These are phyloP conservation scores for Schizophyllum commune DNA, from an alignment of 1,284 basidiomycete genomes.

Conservation along the genomic window DNA sequence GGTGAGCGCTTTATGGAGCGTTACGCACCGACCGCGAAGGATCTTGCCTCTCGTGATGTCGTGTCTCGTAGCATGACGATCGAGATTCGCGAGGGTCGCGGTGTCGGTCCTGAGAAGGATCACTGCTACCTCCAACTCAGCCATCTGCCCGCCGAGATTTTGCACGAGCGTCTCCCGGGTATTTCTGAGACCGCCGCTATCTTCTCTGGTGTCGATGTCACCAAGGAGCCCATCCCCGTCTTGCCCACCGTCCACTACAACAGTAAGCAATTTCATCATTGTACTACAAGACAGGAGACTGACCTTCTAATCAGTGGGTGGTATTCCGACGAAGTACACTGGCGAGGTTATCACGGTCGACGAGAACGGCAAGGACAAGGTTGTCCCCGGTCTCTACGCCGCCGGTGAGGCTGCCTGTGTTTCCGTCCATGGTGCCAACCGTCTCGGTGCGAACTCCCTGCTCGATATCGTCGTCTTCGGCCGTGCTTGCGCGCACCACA, in stretches of 20 bases:
- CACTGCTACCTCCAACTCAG: constrained; percentile 97
- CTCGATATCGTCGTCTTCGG: constrained; percentile 99
- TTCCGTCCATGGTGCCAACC: constrained; percentile 98
- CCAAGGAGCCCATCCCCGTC: constrained; percentile 98
- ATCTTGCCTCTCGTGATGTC: constrained; percentile 98
- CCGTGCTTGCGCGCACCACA: constrained; percentile 97
- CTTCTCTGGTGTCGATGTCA: constrained; percentile 98
- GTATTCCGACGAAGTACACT: constrained; percentile 98
- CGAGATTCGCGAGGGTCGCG: constrained; percentile 98
- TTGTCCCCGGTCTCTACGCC: constrained; percentile 96
- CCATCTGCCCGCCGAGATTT: constrained; percentile 92
- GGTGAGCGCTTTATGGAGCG: constrained; percentile 99
- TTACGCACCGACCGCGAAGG: constrained; percentile 98
- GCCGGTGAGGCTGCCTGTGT: constrained; percentile 99
- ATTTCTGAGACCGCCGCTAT: constrained; percentile 99
- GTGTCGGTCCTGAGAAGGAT: constrained; percentile 98
- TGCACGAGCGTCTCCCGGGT: constrained; percentile 97
- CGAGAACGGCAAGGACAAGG: constrained; percentile 84
- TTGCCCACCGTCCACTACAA: constrained; percentile 96
- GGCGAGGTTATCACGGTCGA: constrained; percentile 92
- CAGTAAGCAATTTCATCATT: constrained; percentile 45
- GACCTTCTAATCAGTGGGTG: constrained; percentile 68
- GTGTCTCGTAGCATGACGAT: constrained; percentile 99
- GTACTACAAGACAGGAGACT: constrained; percentile 13
- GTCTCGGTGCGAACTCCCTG: constrained; percentile 98